These are phyloP conservation scores for Erysimum pusillum DNA, from an alignment of 441 rosid genomes.

Conservation along the genomic window DNA sequence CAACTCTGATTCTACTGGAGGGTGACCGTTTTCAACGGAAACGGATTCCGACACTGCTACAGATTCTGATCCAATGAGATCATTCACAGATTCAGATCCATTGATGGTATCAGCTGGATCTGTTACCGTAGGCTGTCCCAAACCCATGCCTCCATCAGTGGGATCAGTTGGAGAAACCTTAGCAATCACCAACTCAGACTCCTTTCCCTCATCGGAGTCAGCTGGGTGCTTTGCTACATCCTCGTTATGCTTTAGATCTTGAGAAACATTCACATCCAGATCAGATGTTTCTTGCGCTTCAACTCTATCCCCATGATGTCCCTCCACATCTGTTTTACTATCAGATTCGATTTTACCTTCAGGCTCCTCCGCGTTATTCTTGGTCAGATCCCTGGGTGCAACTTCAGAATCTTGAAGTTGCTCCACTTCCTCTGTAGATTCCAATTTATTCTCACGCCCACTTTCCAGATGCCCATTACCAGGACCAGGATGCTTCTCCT, in stretches of 20 bases:
- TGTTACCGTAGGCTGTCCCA: conserved; percentile 43
- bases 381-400: conserved; percentile 40
- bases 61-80: conserved; percentile 31
- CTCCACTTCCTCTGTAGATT: conserved; percentile 45
- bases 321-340: conserved; percentile 32
- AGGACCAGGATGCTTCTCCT: conserved; percentile 22
- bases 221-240: conserved; percentile 26
- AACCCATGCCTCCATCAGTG: conserved; percentile 31
- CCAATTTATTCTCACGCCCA: conserved; percentile 33
- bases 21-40: conserved; percentile 43
- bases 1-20: conserved; percentile 25
- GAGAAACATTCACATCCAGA: conserved; percentile 26
- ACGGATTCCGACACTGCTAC: conserved; percentile 39
- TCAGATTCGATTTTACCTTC: conserved; percentile 37
- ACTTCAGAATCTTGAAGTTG: conserved; percentile 38
- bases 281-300: conserved; percentile 32
- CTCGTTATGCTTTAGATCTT: conserved; percentile 32
- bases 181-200: conserved; percentile 38
- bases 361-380: conserved; percentile 38
- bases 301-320: conserved; percentile 34
- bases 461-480: conserved; percentile 43
- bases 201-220: conserved; percentile 46
- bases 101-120: conserved; percentile 28
- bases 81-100: conserved; percentile 39
- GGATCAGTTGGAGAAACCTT: conserved; percentile 39